These are phyloP conservation scores for Suhomyces bribrorum DNA, from an alignment of 1,139 yeast species.

Conservation along the genomic window DNA sequence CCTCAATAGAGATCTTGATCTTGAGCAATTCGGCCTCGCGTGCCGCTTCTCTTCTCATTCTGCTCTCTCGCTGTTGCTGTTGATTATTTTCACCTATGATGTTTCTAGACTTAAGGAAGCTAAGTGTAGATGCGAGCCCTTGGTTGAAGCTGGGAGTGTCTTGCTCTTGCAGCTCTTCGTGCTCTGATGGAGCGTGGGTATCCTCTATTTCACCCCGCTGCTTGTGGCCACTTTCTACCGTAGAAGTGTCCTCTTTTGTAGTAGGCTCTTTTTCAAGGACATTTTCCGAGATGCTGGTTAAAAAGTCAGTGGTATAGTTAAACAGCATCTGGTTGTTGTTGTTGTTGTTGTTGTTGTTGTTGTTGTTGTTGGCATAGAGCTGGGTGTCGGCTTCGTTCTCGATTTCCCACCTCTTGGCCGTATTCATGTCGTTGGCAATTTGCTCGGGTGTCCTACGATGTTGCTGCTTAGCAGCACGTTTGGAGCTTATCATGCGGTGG, in stretches of 20 bases:
- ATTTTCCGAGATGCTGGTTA: conserved; percentile 28
- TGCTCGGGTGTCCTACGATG: conserved; percentile 44
- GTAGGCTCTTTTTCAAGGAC: conserved; percentile 5
- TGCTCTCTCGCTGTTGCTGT: conserved; percentile 17
- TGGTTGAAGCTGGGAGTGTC: conserved; percentile 32
- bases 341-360: conserved; percentile 23
- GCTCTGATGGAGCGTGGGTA: too few relatives aligned
- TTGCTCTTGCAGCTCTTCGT: neutral
- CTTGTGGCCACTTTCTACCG: conserved; percentile 7
- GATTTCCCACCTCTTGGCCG: conserved; percentile 28
- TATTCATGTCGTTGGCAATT: conserved; percentile 46
- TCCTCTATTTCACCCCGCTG: too few relatives aligned
- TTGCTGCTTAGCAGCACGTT: conserved; percentile 43
- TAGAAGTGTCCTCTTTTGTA: conserved; percentile 4
- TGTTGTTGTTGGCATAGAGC: conserved; percentile 8
- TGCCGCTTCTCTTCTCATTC: conserved; percentile 29
- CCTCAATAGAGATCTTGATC: conserved; percentile 39
- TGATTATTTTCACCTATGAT: conserved; percentile 24
- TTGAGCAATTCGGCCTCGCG: conserved; percentile 36
- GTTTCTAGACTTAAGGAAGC: conserved; percentile 51
- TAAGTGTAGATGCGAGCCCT: conserved; percentile 61
- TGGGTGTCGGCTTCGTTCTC: conserved; percentile 30
- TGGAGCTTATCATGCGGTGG: conserved; percentile 39
- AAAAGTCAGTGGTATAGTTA: conserved; percentile 63
- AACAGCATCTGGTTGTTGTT: conserved; percentile 30